These are phyloP conservation scores for Eimeria sp. DNA, from an alignment of 169 alveolate genomes.

Conservation along the genomic window DNA sequence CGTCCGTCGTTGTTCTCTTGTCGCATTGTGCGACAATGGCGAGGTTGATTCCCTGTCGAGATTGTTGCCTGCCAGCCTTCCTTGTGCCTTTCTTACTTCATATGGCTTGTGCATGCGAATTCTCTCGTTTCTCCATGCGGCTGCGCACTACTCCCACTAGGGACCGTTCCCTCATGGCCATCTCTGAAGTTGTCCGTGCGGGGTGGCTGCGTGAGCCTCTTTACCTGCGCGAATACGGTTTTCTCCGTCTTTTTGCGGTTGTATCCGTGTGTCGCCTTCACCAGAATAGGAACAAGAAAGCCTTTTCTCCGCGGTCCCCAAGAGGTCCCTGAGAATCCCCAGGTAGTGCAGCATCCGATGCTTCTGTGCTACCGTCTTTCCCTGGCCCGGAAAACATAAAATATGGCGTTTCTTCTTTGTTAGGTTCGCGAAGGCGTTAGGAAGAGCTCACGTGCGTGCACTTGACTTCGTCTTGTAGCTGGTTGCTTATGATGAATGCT, in stretches of 20 bases:
- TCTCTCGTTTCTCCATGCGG: background rate
- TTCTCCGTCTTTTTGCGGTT: background rate
- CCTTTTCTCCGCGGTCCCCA: conserved; percentile 22
- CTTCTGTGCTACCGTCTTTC: conserved; percentile 44
- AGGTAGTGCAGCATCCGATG: conserved; percentile 40
- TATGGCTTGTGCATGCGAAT: background rate
- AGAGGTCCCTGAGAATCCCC: conserved; percentile 40
- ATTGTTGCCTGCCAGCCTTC: background rate
- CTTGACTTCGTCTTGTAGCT: background rate
- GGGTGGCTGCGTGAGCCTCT: background rate
- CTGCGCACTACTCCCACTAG: background rate
- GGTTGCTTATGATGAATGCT: conserved; percentile 2
- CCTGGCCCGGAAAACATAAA: conserved; percentile 22
- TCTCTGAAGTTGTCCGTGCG: background rate
- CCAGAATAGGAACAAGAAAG: conserved; percentile 30
- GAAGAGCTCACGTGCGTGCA: background rate
- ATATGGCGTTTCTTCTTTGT: conserved; percentile 23
- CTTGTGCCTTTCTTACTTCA: background rate
- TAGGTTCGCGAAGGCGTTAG: conserved; percentile 6
- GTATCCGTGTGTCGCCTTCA: background rate
- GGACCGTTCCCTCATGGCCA: background rate
- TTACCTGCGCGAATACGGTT: background rate
- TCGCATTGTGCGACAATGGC: background rate
- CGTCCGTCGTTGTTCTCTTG: background rate
- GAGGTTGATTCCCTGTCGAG: no score